Conservation (phyloP, 2,329 filamentous ascomycete species). For the Talaromyces sp. region DNA sequence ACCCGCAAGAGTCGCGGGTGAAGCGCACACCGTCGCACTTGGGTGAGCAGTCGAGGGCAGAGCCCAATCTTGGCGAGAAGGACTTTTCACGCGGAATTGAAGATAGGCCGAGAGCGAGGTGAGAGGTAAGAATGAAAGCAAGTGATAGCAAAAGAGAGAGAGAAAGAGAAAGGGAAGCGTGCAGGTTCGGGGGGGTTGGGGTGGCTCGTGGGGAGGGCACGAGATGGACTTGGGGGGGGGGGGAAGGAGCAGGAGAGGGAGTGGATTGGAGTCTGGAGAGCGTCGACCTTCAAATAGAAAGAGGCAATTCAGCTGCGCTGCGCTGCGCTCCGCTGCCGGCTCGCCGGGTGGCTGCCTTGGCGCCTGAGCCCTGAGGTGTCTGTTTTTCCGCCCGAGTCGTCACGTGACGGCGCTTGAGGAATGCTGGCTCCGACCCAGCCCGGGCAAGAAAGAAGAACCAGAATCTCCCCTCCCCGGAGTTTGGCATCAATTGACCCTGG, state of each 20-base stretch:
- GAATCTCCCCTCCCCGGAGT: conserved; percentile 7
- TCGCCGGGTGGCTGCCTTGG: conserved; percentile 9
- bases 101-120: not conserved
- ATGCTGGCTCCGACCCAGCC: conserved; percentile 21
- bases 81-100: conserved; percentile 8
- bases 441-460: conserved; percentile 2
- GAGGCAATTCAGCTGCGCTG: conserved; percentile 5
- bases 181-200: not conserved
- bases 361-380: not conserved
- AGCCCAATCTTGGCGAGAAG: conserved; percentile 25
- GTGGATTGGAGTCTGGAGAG: conserved; percentile 28
- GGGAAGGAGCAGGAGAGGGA: conserved; percentile 16
- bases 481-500: conserved; percentile 23
- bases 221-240: not conserved
- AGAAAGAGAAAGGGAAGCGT: conserved; percentile 8
- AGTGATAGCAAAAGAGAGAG: conserved; percentile 5
- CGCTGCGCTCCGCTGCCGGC: too few species aligned
- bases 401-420: conserved; percentile 11
- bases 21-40: conserved; percentile 27
- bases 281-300: conserved; percentile 1
- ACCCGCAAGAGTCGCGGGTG: conserved; percentile 14
- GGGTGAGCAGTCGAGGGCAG: conserved; percentile 24
- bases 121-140: not conserved
- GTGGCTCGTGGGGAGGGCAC: not conserved
- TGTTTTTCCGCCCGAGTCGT: not conserved